Conservation (phyloP, 768 basidiomycete species). For the Pulveroboletus sp. region DNA sequence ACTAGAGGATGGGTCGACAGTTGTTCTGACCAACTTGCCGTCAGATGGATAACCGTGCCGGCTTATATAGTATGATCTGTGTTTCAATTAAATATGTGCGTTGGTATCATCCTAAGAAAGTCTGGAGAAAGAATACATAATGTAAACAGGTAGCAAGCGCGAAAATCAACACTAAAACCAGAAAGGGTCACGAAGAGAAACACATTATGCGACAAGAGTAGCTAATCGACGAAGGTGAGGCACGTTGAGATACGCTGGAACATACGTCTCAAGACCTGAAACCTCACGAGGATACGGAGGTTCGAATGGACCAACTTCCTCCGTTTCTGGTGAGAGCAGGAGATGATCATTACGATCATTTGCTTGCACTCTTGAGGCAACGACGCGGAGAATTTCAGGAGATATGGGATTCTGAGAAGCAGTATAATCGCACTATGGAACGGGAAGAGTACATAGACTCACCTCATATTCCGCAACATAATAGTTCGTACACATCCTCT, state of each 20-base stretch:
- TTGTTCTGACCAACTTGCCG: conserved; percentile 15
- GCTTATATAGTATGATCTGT: background rate
- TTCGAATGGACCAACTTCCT: conserved; percentile 96
- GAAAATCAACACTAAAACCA: conserved; percentile 4
- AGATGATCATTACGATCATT: conserved; percentile 98
- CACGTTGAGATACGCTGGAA: conserved; percentile 88
- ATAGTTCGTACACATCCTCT: conserved; percentile 98
- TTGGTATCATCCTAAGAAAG: conserved; percentile 18
- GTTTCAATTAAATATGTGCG: no score
- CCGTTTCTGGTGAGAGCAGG: conserved; percentile 91
- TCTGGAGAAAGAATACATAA: conserved; percentile 17
- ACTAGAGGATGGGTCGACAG: conserved; percentile 49
- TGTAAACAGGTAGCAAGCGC: conserved; percentile 13
- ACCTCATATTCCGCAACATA: conserved; percentile 99
- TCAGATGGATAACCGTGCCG: background rate
- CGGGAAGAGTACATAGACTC: conserved; percentile 17
- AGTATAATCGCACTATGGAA: background rate
- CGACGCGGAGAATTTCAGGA: conserved; percentile 94
- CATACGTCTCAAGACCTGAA: conserved; percentile 93
- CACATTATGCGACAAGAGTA: conserved; percentile 70
- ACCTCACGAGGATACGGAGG: conserved; percentile 93
- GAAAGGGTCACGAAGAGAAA: background rate
- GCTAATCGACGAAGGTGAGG: conserved; percentile 86
- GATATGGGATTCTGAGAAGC: conserved; percentile 84
- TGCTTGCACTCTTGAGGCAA: conserved; percentile 92